A percentile compares a stretch with the other conserved stretches of the same genome.
Evolutionary conservation across 192 early-diverging fungal species (phyloP).

Genomic region (Spizellomyces punctatus): DNA sequence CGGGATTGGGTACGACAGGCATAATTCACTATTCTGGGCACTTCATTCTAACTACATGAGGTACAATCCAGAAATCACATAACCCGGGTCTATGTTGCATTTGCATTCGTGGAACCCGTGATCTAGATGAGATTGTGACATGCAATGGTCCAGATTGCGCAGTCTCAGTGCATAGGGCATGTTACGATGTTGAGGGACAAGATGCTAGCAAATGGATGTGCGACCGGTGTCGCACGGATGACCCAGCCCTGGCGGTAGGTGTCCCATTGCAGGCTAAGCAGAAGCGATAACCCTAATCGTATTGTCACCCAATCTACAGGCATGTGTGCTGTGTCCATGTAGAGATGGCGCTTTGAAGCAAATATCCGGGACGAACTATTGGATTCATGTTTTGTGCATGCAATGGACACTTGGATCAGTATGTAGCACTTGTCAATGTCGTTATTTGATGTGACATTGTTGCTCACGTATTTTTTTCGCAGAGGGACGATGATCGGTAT

Average conservation of each 20-base stretch:
- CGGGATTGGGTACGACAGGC: not conserved
- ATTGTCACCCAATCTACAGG: not conserved
- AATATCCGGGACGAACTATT: slow-evolving; percentile 3
- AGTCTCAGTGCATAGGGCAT: slow-evolving; percentile 1
- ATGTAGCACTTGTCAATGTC: not conserved
- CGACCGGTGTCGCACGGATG: too few species aligned
- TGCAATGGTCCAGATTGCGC: slow-evolving; percentile 9
- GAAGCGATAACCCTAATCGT: too few species aligned
- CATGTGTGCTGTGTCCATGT: slow-evolving; percentile 17
- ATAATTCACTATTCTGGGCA: not conserved
- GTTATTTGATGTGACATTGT: not conserved
- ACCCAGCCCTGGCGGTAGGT: too few species aligned
- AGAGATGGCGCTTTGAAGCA: slow-evolving; percentile 13
- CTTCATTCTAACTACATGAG: not conserved
- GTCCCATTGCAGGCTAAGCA: too few species aligned
- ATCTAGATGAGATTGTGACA: not conserved
- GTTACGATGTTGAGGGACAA: too few species aligned
- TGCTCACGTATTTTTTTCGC: too few species aligned
- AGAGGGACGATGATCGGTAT: too few species aligned
- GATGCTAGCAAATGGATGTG: too few species aligned
- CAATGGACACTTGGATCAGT: slow-evolving; percentile 2
- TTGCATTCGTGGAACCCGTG: not conserved
- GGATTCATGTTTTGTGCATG: slow-evolving; percentile 17
- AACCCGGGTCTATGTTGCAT: slow-evolving; percentile 10
- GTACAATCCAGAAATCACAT: slow-evolving; percentile 3